Conservation (phyloP, 1,139 yeast genomes). For the Zygoascus hellenicus region DNA sequence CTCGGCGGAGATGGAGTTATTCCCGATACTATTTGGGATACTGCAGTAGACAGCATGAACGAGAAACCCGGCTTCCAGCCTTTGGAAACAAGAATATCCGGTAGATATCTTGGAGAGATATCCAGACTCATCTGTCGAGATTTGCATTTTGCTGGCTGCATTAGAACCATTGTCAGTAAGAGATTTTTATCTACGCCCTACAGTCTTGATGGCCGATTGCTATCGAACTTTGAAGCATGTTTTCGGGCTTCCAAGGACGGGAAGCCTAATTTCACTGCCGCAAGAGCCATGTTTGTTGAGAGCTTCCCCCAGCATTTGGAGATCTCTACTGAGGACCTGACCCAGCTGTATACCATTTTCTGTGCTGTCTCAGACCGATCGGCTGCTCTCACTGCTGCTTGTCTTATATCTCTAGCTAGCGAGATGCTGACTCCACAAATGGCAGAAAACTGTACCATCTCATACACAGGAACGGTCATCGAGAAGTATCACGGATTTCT, state of each 20-base stretch:
- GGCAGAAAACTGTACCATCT: conserved; percentile 42
- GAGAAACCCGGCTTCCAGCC: conserved; percentile 77
- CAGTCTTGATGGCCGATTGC: conserved; percentile 25
- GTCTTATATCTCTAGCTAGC: conserved; percentile 47
- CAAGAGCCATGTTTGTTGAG: conserved; percentile 19
- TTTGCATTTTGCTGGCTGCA: conserved; percentile 53
- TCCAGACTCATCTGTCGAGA: conserved; percentile 66
- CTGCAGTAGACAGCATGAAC: conserved; percentile 56
- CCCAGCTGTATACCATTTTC: conserved; percentile 56
- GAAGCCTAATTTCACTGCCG: conserved; percentile 17
- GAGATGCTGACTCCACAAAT: conserved; percentile 11
- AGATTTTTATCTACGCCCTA: conserved; percentile 23
- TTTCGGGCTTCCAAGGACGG: conserved; percentile 14
- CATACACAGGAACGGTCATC: conserved; percentile 84
- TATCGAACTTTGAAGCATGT: conserved; percentile 28
- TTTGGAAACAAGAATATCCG: conserved; percentile 81
- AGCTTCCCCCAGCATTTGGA: conserved; percentile 20
- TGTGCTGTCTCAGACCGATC: conserved; percentile 72
- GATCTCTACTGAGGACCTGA: conserved; percentile 19
- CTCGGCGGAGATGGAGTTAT: conserved; percentile 37
- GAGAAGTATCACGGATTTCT: conserved; percentile 82
- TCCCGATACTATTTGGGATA: conserved; percentile 71
- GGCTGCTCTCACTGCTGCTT: conserved; percentile 75
- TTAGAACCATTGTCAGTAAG: conserved; percentile 39
- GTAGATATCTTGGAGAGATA: conserved; percentile 84